Evolutionary conservation across 208 protist species (phyloP), one percentile per base, ranked within the genome.

Genomic region (Novymonas esmeraldas): DNA sequence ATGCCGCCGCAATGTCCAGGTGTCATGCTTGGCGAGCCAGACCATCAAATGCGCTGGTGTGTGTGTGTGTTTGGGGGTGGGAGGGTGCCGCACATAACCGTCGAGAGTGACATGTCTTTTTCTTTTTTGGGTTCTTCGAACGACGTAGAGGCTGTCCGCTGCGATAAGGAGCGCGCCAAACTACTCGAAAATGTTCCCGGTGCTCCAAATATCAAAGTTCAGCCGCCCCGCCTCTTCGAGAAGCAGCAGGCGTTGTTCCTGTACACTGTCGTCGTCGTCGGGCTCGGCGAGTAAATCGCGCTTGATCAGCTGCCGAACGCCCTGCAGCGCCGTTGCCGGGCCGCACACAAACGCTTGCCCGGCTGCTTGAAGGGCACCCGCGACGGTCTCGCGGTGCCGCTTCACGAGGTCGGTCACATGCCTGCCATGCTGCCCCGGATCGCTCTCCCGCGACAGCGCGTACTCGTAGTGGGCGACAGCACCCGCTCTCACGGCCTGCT

Each of bases 191-290:
- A 87, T 80, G 49, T 73, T 85, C 20, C 81, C 73, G 22, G 78
- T 82, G 34, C 82, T 84, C 89, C 89, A 95, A 24, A 86, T 73
- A 64, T 95, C 82, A 71, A 95, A 95, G 44, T 81, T 72, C 39
- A 95, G 29, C 57, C 87, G 78, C 2, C 70, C 61, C 51, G 76
- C 78, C 59, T 76, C 60, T 39, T 92, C 82, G 38, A 95, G 64
- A 14, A 86, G 36, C 33, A 86, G 48, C 9, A 92, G 33, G 7
- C 89, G 74, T 64, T 92, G 85, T 61, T 94, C 79, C 22, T 75
- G 67, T 41, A 85, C 60, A 61, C 89, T 92, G 52, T 89, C 84
- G 62, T 92, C 87, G 62, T 95, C 88, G 55, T 87, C 87, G 13
- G 62, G 50, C 55, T 81, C 76, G 16, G 67, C 63, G 26, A 95